Evolutionary conservation across 2,329 filamentous ascomycete genomes (phyloP), one percentile per base, ranked within the genome.

Genomic region (Ophiostoma montium): DNA sequence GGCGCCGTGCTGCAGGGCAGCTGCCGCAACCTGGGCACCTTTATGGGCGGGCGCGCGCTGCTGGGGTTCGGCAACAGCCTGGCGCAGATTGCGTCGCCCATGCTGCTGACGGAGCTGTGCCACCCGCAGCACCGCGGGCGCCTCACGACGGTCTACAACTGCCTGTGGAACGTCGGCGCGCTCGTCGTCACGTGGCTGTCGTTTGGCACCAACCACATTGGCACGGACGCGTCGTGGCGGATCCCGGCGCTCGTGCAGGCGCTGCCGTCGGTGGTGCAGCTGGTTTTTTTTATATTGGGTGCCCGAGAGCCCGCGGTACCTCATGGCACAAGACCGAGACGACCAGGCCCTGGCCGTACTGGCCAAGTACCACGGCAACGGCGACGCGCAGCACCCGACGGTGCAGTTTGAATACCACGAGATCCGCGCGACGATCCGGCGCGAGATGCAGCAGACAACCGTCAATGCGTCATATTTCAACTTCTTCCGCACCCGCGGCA

Each of bases 131-230:
- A 90, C 58, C 76, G 86, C 62, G 86, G 85, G 13, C 71, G 80
- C 54, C 75, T 92, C 31, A 89, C 84, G 0, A 75, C 78, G 27
- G 68, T 92, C 3, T 85, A 89, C 62, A 85, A 90, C 58, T 88
- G 89, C 60, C 89, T 89, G 84, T 62, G 90, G 47, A 84, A 84
- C 1, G 75, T 90, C 30, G 86, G 86, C 51, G 69, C 83, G 15
- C 72, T 92, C 2, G 66, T 80, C 15, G 85, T 86, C 0, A 72
- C 78, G 0, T 88, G 84, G 84, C 77, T 84, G 44, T 79, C 78
- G 0, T 90, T 80, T 53, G 85, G 80, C 41, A 67, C 66, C 16
- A 67, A 59, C 45, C 19, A 41, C 16, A 35, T 60, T 53, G 66
- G 68, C 12, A 57, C 52, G 3, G 46, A 58, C 3, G 54, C 58